Evolutionary conservation across 306 rosid species (phyloP), one percentile per base, ranked within the genome.

Genomic region (Casuarina equisetifolia): DNA sequence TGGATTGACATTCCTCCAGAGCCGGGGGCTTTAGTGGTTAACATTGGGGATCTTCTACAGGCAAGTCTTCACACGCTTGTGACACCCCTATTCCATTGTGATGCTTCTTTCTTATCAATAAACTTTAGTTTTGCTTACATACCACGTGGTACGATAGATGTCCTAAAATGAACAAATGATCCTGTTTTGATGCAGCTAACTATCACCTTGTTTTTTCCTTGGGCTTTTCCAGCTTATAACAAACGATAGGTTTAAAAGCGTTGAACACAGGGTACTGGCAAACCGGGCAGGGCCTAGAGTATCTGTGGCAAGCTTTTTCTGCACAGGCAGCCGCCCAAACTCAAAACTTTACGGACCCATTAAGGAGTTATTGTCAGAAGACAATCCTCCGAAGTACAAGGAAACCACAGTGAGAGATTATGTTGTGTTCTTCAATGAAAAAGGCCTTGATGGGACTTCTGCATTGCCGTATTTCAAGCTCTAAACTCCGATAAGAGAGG

Each of bases 191-290:
- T 48, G 72, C 16, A 51, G 6, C 20, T 48, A 4, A 58, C 32
- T 25, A 25, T 25, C 1, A 25, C 32, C 13, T 46, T 43, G 38
- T 69, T 48, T 58, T 25, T 39, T 11, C 10, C 6, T 58, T 78
- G n/a, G 8, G 1, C 2, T 0, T 69, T 74, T 61, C 2, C 72
- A 64, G 82, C 73, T 76, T 39, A 9, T 83, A 36, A 53, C 87
- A 20, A 84, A 84, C 32, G 87, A 84, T 35, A 68, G 57, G 48
- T 84, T 84, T 76, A 80, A 51, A 45, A 84, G 87, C 32, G 49
- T 69, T 42, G 77, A 84, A 15, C 84, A 84, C 59, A 73, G 82
- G 50, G 82, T 80, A 5, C 42, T 80, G 58, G 84, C 84, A 40
- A 80, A 78, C 59, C 46, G 0, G 61, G 43, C 2, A 32, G 84